Conservation (phyloP, 2,329 filamentous ascomycete species). For the Exophiala aquamarina region DNA sequence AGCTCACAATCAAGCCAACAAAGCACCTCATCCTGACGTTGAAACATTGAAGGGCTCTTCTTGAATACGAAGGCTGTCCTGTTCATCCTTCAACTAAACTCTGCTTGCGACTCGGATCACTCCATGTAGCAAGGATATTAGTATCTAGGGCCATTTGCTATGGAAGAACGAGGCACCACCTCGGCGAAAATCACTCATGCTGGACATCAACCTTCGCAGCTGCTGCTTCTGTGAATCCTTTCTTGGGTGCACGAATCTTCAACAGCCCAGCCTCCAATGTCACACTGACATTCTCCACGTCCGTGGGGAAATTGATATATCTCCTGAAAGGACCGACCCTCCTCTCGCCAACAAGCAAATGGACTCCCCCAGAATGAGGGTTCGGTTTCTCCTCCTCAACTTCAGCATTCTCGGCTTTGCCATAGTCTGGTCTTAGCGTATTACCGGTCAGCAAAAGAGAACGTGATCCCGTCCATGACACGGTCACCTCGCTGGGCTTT, state of each 20-base stretch:
- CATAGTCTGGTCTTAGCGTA: constrained; percentile 18
- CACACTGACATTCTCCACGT: constrained; percentile 23
- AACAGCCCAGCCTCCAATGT: constrained; percentile 23
- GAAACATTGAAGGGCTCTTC: no score
- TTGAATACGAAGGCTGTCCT: no score
- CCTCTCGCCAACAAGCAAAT: constrained; percentile 21
- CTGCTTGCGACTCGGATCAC: background rate
- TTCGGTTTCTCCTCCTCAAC: constrained; percentile 21
- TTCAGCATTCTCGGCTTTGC: constrained; percentile 12
- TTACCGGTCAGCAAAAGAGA: constrained; percentile 18
- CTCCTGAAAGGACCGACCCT: constrained; percentile 21
- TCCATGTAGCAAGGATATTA: no score
- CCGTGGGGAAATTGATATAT: constrained; percentile 25
- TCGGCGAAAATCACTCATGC: constrained; percentile 24
- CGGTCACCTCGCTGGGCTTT: constrained; percentile 21
- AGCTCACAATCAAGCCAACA: no score
- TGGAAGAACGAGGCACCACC: no score
- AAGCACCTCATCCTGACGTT: no score
- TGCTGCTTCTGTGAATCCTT: constrained; percentile 15
- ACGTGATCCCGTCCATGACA: constrained; percentile 20
- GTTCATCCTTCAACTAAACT: no score
- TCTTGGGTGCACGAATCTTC: constrained; percentile 25
- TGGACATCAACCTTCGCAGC: constrained; percentile 22
- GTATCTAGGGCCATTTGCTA: no score
- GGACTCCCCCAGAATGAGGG: constrained; percentile 11